Percentiles rank a stretch among this genome's conserved stretches.
Conservation (phyloP, 2,329 filamentous ascomycete species). For the Lanzia echinophila region DNA sequence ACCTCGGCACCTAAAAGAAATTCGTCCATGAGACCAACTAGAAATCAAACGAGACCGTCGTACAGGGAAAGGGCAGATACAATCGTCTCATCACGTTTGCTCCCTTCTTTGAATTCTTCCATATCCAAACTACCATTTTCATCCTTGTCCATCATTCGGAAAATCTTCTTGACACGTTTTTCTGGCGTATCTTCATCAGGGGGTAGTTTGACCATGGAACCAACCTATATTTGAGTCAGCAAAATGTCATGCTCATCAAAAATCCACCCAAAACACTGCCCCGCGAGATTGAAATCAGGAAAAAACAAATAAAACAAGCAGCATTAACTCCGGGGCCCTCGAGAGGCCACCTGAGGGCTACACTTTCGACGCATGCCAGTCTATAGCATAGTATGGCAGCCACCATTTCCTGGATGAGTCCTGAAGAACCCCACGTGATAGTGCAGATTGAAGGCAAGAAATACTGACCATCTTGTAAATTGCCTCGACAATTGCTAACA, state of each 20-base stretch:
- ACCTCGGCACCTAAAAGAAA: conserved; percentile 4
- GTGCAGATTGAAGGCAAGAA: background rate
- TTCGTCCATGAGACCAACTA: background rate
- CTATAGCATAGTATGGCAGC: background rate
- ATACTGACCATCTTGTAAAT: conserved; percentile 95
- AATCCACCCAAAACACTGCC: too few relatives aligned
- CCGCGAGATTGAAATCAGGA: background rate
- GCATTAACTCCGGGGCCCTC: too few relatives aligned
- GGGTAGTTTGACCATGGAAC: conserved; percentile 97
- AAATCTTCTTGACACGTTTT: conserved; percentile 97
- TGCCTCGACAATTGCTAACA: conserved; percentile 96
- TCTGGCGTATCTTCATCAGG: conserved; percentile 98
- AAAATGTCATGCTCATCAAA: background rate
- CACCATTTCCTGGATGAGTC: background rate
- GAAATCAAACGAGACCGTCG: conserved; percentile 77
- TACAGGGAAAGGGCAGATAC: conserved; percentile 95
- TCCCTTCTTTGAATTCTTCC: conserved; percentile 98
- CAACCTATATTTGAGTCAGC: conserved; percentile 56
- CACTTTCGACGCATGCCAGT: background rate
- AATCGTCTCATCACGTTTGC: conserved; percentile 97
- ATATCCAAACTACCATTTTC: conserved; percentile 96
- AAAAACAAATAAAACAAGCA: background rate
- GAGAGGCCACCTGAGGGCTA: too few relatives aligned
- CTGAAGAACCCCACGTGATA: background rate
- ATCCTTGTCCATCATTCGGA: conserved; percentile 99